Base-by-base conservation (phyloP, 2,329 filamentous ascomycete species). In the Penicillium occitanis region DNA sequence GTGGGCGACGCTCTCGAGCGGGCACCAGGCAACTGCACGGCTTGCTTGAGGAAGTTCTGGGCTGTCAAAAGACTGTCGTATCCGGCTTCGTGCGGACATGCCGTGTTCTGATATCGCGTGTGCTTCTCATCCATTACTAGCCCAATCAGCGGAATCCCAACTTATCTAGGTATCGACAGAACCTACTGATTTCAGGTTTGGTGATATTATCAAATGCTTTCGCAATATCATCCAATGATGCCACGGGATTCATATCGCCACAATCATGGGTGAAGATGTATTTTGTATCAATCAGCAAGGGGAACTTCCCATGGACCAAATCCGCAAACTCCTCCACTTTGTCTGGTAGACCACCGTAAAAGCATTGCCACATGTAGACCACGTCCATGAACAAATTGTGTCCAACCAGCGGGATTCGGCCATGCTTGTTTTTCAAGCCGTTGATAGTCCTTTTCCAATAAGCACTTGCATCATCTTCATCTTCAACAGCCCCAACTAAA, bases 341-440 rank as follows among this genome's bases (percentile, higher is more conserved):
- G 30, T 85, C 81, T 1, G 87, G 87, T 19, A 89, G 76, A 6
- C 79, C 73, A 1, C 86, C 87, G 63, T 88, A 82, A 73, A 89
- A 89, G 61, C 82, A 84, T 40, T 80, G 79, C 71, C 86, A 88
- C 66, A 89, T 79, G 71, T 88, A 87, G n/a, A 88, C 79, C 48
- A 89, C 72, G 70, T 89, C 87, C 0, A 84, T 84, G 72, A 89
- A 87, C 70, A 87, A 81, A 69, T 89, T 89, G 74, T 89, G 87
- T 0, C 87, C 87, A 1, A 89, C 83, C 2, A 89, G 70, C 0
- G 87, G 78, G 1, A 82, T 81, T 14, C 81, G 79, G 10, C 62
- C 40, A 6, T 48, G 25, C 22, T 79, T 82, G 22, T 75, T 73
- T 51, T 78, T 79, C 13, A 89, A 71, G 5, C 77, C 73, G 5